A percentile compares a stretch with the other conserved stretches of the same genome.
Evolutionary conservation across 768 basidiomycete species (phyloP).

Genomic region (Boletales sp.): DNA sequence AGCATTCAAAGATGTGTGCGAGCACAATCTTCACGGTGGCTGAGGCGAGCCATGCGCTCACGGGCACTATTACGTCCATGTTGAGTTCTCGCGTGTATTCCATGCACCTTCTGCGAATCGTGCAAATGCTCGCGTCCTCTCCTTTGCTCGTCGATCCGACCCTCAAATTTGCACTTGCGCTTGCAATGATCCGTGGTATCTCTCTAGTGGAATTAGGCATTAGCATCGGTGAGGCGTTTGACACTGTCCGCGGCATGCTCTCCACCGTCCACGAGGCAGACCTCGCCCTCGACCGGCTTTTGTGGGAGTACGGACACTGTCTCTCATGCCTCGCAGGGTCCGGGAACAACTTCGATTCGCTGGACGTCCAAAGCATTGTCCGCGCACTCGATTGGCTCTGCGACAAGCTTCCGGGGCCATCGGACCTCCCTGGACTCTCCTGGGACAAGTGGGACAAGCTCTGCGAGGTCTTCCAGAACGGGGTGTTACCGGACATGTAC

Average conservation of each 20-base stretch:
- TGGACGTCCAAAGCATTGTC: conserved; percentile 40
- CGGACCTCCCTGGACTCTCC: conserved; percentile 49
- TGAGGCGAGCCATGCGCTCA: conserved; percentile 42
- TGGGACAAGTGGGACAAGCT: conserved; percentile 44
- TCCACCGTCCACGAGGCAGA: conserved; percentile 24
- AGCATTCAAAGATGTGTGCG: conserved; percentile 42
- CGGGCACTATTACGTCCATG: conserved; percentile 41
- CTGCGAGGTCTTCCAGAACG: conserved; percentile 35
- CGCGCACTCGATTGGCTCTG: conserved; percentile 56
- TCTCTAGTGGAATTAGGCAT: conserved; percentile 20
- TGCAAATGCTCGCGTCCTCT: conserved; percentile 27
- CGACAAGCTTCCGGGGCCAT: conserved; percentile 39
- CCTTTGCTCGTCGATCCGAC: conserved; percentile 21
- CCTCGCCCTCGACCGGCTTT: conserved; percentile 20
- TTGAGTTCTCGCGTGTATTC: conserved; percentile 49
- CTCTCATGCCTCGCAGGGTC: conserved; percentile 29
- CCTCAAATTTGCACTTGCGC: conserved; percentile 33
- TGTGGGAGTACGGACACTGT: conserved; percentile 38
- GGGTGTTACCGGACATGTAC: conserved; percentile 25
- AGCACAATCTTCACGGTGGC: conserved; percentile 38
- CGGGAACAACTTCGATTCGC: conserved; percentile 18
- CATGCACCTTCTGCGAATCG: conserved; percentile 40
- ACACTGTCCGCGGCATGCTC: conserved; percentile 22
- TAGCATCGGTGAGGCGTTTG: conserved; percentile 23
- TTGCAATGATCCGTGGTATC: conserved; percentile 31